Evolutionary conservation across 192 early-diverging fungal species (phyloP), one percentile per base, ranked within the genome.

Genomic region (Backusella psychrophila): DNA sequence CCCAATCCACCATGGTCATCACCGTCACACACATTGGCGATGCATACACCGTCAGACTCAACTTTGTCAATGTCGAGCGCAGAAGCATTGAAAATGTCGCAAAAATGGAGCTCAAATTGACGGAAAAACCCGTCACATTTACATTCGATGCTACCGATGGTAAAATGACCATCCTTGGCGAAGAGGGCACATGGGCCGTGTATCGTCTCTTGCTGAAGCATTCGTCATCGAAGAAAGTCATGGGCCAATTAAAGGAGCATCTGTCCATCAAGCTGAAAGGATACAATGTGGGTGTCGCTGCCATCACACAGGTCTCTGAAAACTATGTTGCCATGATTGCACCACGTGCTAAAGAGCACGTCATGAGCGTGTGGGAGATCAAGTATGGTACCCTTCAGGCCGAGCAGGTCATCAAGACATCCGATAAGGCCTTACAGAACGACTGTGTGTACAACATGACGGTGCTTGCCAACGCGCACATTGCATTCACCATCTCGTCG

Each of bases 321-420:
- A 84, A 78, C 63, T 88, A 85, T 76, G 80, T 88, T 6, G 87
- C 85, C 15, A 59, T 88, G 75, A 78, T 85, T 12, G 70, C 74
- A 15, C 29, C 77, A 23, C 66, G 73, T 31, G 33, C 39, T 69
- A 21, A 69, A 34, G 87, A 88, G n/a, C 78, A 78, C 41, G 78
- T 78, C 4, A 31, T 88, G 29, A 88, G 81, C 29, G 82, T 88
- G 23, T 88, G 87, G 87, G 87, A 88, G 42, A 72, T 85, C 31
- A 76, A 80, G 44, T 88, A 88, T 44, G 87, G 87, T 46, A 88
- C 87, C 4, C 80, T 88, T 3, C 87, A 88, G 72, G 85, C 87
- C 17, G 81, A 79, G 21, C 78, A 79, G 31, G 14, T 52, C 11
- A 74, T 75, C 17, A 72, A 68, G 23, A 21, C 34, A 1, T 35